phyloP scores from a whole-genome alignment of 441 rosid genomes.

The Gossypium schwendimanii region DNA sequence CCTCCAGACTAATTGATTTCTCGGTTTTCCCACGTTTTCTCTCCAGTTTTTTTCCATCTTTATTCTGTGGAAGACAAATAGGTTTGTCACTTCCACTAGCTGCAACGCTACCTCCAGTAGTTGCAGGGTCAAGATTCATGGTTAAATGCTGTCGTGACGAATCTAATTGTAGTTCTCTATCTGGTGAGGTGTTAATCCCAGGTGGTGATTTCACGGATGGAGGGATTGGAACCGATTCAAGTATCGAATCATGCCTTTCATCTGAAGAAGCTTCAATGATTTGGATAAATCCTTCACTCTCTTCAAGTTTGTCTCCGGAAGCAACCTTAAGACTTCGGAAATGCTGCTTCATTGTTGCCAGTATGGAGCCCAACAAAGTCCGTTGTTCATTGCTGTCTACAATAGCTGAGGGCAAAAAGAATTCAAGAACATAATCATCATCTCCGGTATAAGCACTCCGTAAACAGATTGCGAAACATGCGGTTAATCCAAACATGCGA shows the following conservation, averaged over 20 bases:
- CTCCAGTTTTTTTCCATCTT: slow-evolving; percentile 35
- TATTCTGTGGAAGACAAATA: slow-evolving; percentile 27
- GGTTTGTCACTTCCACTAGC: slow-evolving; percentile 20
- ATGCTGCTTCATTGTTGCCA: slow-evolving; percentile 70
- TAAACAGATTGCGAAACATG: slow-evolving; percentile 80
- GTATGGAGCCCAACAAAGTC: slow-evolving; percentile 50
- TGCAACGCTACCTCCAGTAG: slow-evolving; percentile 23
- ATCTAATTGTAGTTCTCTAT: slow-evolving; percentile 25
- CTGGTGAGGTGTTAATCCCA: slow-evolving; percentile 21
- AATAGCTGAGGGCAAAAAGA: slow-evolving; percentile 59
- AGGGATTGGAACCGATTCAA: slow-evolving; percentile 38
- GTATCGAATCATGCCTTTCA: slow-evolving; percentile 37
- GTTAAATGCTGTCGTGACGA: slow-evolving; percentile 26
- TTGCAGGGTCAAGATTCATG: slow-evolving; percentile 27
- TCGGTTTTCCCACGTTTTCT: slow-evolving; percentile 83
- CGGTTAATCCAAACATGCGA: slow-evolving; percentile 63
- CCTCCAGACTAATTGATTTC: slow-evolving; percentile 78
- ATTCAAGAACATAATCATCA: slow-evolving; percentile 77
- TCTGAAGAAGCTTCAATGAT: slow-evolving; percentile 43
- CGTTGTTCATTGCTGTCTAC: slow-evolving; percentile 38
- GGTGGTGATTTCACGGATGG: slow-evolving; percentile 24
- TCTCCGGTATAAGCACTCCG: slow-evolving; percentile 63
- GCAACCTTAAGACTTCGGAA: slow-evolving; percentile 70
- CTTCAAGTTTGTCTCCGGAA: slow-evolving; percentile 50
- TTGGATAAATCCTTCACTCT: slow-evolving; percentile 50